phyloP scores from a whole-genome alignment of 2,329 filamentous ascomycete species.

The Ilyonectria robusta region DNA sequence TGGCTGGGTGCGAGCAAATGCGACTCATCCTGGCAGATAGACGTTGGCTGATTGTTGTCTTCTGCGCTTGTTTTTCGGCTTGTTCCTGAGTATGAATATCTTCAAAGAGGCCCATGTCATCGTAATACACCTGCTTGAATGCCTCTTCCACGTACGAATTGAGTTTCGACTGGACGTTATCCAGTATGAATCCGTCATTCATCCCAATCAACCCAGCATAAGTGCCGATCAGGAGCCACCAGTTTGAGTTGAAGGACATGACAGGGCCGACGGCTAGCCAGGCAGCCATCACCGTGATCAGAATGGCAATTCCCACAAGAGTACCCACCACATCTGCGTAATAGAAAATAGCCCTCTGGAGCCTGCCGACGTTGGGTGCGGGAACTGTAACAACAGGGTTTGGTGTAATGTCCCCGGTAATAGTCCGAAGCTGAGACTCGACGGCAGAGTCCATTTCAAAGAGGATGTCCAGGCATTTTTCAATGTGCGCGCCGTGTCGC shows the following conservation, averaged over 20 bases:
- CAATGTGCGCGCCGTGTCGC: conserved; percentile 48
- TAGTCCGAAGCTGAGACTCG: conserved; percentile 51
- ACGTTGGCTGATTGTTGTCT: conserved; percentile 31
- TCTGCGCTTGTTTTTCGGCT: neutral
- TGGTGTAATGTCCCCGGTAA: conserved; percentile 51
- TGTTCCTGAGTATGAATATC: conserved; percentile 30
- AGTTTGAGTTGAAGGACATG: conserved; percentile 58
- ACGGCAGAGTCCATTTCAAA: conserved; percentile 51
- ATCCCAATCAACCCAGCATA: conserved; percentile 63
- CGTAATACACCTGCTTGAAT: conserved; percentile 16
- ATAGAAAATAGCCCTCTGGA: conserved; percentile 58
- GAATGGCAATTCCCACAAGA: conserved; percentile 53
- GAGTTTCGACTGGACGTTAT: conserved; percentile 54
- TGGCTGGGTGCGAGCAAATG: conserved; percentile 40
- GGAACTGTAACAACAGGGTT: conserved; percentile 47
- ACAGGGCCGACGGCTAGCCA: conserved; percentile 58
- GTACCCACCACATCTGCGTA: conserved; percentile 59
- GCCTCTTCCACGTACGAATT: conserved; percentile 37
- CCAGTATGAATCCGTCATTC: conserved; percentile 61
- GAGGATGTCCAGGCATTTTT: too few relatives aligned
- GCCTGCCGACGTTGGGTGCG: conserved; percentile 48
- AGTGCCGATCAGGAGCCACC: conserved; percentile 64
- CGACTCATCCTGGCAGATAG: conserved; percentile 38
- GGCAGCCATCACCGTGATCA: conserved; percentile 52
- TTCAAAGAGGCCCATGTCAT: conserved; percentile 17